Percentiles rank a stretch among this genome's conserved stretches.
phyloP scores from a whole-genome alignment of 2,329 filamentous ascomycete genomes.

The Pseudogymnoascus sp. region DNA sequence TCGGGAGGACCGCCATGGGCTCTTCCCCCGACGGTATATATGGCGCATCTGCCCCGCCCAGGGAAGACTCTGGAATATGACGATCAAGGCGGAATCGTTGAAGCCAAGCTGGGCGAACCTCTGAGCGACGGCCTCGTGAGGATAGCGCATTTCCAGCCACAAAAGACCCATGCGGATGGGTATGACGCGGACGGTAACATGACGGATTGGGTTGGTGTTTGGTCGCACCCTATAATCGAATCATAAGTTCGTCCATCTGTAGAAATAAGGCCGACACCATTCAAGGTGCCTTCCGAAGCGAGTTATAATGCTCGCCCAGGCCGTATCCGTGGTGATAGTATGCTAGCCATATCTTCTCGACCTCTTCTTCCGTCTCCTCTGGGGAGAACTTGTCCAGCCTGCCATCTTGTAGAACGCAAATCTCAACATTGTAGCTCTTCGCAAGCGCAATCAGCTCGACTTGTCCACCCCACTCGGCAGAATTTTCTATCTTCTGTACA shows the following conservation, averaged over 20 bases:
- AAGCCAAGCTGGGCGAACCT: conserved; percentile 39
- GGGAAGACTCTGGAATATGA: conserved; percentile 60
- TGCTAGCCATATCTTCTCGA: conserved; percentile 68
- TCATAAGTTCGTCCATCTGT: neutral
- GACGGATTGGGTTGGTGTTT: conserved; percentile 48
- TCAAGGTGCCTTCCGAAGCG: conserved; percentile 47
- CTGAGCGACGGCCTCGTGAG: conserved; percentile 34
- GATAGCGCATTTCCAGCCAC: conserved; percentile 44
- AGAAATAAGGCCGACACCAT: neutral
- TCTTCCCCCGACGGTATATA: conserved; percentile 60
- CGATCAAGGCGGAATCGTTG: conserved; percentile 42
- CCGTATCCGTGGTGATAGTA: conserved; percentile 95
- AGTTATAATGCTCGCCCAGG: conserved; percentile 96
- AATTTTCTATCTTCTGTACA: conserved; percentile 69
- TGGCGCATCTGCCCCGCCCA: conserved; percentile 62
- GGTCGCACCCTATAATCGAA: conserved; percentile 31
- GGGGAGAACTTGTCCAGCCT: conserved; percentile 67
- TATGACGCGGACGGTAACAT: conserved; percentile 39
- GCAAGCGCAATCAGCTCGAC: conserved; percentile 82
- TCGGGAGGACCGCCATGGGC: conserved; percentile 67
- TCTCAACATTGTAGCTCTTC: conserved; percentile 68
- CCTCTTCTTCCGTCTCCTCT: conserved; percentile 35
- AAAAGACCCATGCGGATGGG: conserved; percentile 42
- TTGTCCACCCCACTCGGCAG: conserved; percentile 94
- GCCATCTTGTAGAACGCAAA: conserved; percentile 81